Base-by-base conservation (phyloP, 164 flowering plant genomes). In the Vitis cinerea region DNA sequence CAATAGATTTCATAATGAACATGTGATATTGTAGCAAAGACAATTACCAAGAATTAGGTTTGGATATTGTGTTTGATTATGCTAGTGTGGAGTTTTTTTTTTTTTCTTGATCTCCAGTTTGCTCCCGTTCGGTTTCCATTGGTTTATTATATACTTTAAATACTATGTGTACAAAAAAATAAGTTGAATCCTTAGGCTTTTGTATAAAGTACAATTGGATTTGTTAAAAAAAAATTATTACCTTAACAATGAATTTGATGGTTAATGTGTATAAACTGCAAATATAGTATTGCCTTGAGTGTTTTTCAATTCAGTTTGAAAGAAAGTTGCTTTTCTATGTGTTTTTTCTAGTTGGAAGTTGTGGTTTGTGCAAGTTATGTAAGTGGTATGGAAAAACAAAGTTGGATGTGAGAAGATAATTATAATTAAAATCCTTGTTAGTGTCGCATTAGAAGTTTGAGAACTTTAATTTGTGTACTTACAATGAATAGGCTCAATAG, bases 21-120 rank as follows among this genome's bases (percentile, higher is more conserved):
- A 71, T 69, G 65, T 71, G 73, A 72, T 69, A 17, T 71, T 58
- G 37, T 74, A 62, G 63, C 75, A 78, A 61, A 61, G 48, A 65
- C 51, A 75, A 74, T 77, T 74, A 74, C 72, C 11, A 19, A n/a
- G 63, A 68, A 68, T 64, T 71, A 59, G 29, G 75, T 64, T 72
- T 68, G 70, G 77, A 74, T 65, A 61, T 72, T 56, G 11, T 63
- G 72, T 31, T 59, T 61, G 55, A 56, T 16, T 10, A 68, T 62
- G 72, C 69, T 71, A 37, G 16, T 37, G 11, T 61, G 44, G 59
- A 52, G 50, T 19, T 19, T 62, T 72, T 31, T n/a, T n/a, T 59
- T 65, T 31, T n/a, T 75, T 57, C 37, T 72, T 19, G 44, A 31
- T 31, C 5, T 6, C 44, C 44, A 31, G 0, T 19, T 6, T 3